Conservation (phyloP, 129 eudicot genomes). For the Escallonia rubra region DNA sequence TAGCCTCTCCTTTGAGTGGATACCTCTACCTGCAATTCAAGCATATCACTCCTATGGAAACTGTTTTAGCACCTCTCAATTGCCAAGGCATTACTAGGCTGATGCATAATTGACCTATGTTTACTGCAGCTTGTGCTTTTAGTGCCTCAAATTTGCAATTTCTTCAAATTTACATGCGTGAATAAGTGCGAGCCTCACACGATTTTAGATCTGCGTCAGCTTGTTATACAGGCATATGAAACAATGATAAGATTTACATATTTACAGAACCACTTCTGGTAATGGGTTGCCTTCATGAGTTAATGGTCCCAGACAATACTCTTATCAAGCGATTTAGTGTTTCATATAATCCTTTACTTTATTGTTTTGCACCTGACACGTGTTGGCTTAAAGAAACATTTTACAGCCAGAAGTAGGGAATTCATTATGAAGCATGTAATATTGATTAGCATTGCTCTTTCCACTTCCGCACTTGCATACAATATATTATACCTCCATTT, state of each 20-base stretch:
- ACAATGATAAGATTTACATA: not conserved
- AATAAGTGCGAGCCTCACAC: too few species aligned
- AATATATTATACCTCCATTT: not conserved
- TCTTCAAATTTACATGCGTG: too few species aligned
- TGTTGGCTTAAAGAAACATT: not conserved
- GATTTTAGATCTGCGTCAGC: not conserved
- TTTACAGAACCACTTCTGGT: conserved; percentile 5
- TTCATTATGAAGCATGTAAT: not conserved
- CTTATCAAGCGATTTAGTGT: not conserved
- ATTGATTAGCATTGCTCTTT: not conserved
- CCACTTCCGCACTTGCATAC: conserved; percentile 17
- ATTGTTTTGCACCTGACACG: not conserved
- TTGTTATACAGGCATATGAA: too few species aligned
- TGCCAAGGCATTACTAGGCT: too few species aligned
- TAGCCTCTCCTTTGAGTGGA: too few species aligned
- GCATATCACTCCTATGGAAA: too few species aligned
- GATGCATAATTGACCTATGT: too few species aligned
- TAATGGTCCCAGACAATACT: not conserved
- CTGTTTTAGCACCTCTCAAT: too few species aligned
- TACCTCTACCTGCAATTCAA: too few species aligned
- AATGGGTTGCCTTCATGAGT: conserved; percentile 4
- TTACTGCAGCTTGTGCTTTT: too few species aligned
- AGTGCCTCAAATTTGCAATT: too few species aligned
- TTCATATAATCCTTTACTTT: not conserved
- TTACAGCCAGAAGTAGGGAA: not conserved